phyloP scores from a whole-genome alignment of 2,329 filamentous ascomycete species.

The Didymella pomorum region DNA sequence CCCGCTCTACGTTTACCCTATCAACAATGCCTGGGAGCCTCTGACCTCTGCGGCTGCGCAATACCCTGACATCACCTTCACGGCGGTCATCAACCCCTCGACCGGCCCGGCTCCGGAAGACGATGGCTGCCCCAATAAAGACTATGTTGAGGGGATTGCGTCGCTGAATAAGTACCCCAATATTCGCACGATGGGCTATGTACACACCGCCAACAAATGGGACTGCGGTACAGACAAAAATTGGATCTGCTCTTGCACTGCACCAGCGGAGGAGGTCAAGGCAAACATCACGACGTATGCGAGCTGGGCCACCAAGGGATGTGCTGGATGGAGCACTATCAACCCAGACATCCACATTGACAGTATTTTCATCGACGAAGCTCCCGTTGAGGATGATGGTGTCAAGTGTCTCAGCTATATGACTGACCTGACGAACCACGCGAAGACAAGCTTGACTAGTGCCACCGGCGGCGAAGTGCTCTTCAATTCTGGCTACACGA shows the following conservation, averaged over 20 bases:
- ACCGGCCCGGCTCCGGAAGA: slow-evolving; percentile 10
- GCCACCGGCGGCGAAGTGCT: slow-evolving; percentile 16
- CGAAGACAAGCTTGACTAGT: slow-evolving; percentile 11
- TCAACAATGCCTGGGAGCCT: slow-evolving; percentile 18
- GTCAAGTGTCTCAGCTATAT: slow-evolving; percentile 17
- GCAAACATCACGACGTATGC: slow-evolving; percentile 21
- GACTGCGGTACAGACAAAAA: not conserved
- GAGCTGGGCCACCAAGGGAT: slow-evolving; percentile 10
- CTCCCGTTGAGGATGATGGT: slow-evolving; percentile 15
- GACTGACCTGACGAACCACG: slow-evolving; percentile 15
- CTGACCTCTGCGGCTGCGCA: slow-evolving; percentile 15
- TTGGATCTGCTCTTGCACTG: slow-evolving; percentile 18
- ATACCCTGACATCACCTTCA: slow-evolving; percentile 19
- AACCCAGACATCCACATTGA: slow-evolving; percentile 18
- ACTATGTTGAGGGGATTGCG: slow-evolving; percentile 14
- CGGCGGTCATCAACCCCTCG: slow-evolving; percentile 20
- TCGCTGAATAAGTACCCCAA: slow-evolving; percentile 15
- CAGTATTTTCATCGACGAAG: slow-evolving; percentile 22
- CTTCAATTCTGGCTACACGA: slow-evolving; percentile 17
- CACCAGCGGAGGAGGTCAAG: slow-evolving; percentile 14
- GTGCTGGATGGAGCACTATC: slow-evolving; percentile 12
- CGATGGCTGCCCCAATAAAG: slow-evolving; percentile 13
- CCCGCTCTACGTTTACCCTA: slow-evolving; percentile 18
- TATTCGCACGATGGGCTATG: slow-evolving; percentile 21
- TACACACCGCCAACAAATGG: slow-evolving; percentile 19